Base-by-base conservation (phyloP, 371 early-diverging fungal genomes). In the Zopfochytrium polystomum region DNA sequence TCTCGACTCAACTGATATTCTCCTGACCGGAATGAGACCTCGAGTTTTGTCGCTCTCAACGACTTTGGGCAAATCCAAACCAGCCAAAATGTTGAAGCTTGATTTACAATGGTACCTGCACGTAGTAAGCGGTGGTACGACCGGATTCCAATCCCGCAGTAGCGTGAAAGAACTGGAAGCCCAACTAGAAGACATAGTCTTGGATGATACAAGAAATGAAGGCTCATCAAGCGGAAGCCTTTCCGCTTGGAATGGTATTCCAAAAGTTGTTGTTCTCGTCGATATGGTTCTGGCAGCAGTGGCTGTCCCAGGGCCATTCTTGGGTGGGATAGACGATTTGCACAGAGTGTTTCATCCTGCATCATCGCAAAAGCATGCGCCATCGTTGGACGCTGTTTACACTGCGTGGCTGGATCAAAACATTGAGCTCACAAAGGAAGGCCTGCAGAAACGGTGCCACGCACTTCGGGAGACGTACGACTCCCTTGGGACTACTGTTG, bases 31-130 rank as follows among this genome's bases (percentile, higher is more conserved):
- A 1, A 48, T 64, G 11, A 50, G 56, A 26, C 69, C 69, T 7
- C 47, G 55, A 18, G 42, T 60, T 23, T 15, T 68, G 5, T 22
- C 54, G 31, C 23, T 2, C 30, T 44, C 56, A 2, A 13, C 6
- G 4, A 11, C 23, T 6, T 45, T 68, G 0, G 31, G 60, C 43
- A 29, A 26, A 15, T 47, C 42, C n/a, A 22, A 22, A 9, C 5
- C 18, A 1, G 13, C 15, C 11, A 44, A 48, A 9, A 29, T 5
- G 15, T n/a, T 6, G 23, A 55, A 60, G 42, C 18, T 27, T 1
- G 62, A 68, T 29, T 15, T 68, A n/a, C 22, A 55, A 33, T 50
- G 51, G 33, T 68, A 60, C 50, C 50, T 68, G 18, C 33, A 48
- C 11, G 29, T 56, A 1, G 50, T 68, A 9, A 51, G 44, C 15